These are phyloP conservation scores for Phlebiopsis gigantea DNA, from an alignment of 768 basidiomycete genomes.

Conservation along the genomic window DNA sequence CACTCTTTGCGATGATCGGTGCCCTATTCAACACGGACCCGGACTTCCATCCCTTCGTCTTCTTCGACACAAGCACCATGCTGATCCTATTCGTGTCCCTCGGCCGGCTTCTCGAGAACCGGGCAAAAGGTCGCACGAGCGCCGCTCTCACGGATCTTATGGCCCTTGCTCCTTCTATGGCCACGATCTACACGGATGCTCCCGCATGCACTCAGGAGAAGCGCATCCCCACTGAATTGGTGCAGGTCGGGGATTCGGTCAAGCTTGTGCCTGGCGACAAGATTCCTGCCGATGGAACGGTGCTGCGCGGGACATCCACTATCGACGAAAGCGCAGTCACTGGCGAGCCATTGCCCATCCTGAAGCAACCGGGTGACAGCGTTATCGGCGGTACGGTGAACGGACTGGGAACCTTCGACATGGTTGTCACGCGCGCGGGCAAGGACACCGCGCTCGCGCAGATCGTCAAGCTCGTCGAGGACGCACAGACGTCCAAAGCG, in stretches of 20 bases:
- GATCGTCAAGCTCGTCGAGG: slow-evolving; percentile 95
- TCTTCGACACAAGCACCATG: slow-evolving; percentile 99
- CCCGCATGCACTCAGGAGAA: slow-evolving; percentile 80
- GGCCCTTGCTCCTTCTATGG: slow-evolving; percentile 92
- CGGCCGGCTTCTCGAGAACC: slow-evolving; percentile 93
- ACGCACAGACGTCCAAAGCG: slow-evolving; percentile 96
- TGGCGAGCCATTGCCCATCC: slow-evolving; percentile 85
- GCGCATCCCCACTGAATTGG: slow-evolving; percentile 88
- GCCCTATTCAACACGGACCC: slow-evolving; percentile 62
- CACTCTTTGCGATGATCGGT: slow-evolving; percentile 60
- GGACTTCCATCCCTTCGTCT: slow-evolving; percentile 75
- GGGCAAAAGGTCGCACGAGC: slow-evolving; percentile 94
- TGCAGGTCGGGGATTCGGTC: slow-evolving; percentile 89
- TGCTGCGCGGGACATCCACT: slow-evolving; percentile 78
- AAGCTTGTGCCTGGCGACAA: slow-evolving; percentile 97
- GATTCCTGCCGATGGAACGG: slow-evolving; percentile 91
- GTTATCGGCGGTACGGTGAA: slow-evolving; percentile 98
- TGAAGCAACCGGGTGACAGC: slow-evolving; percentile 76
- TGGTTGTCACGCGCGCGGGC: slow-evolving; percentile 92
- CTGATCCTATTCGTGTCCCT: slow-evolving; percentile 95
- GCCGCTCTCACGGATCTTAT: slow-evolving; percentile 96
- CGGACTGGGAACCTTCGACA: slow-evolving; percentile 94
- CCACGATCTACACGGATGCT: slow-evolving; percentile 89
- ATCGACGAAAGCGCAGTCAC: slow-evolving; percentile 97
- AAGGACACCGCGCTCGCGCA: slow-evolving; percentile 95